Base-by-base conservation (phyloP, 257 asterid species). In the Orobanche coerulescens region DNA sequence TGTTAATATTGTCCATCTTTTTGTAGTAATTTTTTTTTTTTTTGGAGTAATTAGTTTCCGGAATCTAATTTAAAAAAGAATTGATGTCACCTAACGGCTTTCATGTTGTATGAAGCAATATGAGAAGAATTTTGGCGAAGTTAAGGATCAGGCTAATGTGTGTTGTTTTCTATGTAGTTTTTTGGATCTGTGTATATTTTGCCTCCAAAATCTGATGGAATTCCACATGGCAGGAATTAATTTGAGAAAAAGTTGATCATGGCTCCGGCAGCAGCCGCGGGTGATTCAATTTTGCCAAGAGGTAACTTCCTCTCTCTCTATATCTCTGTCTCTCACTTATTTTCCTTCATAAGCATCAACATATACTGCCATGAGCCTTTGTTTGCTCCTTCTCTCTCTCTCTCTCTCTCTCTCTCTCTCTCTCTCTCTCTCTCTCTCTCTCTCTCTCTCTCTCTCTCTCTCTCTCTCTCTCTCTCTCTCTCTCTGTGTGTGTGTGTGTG, bases 201-300 rank as follows among this genome's bases (percentile, higher is more conserved):
- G 48, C 44, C 52, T 44, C 48, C 24, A 22, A 69, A 49, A 24
- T 55, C 39, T 37, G 62, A 72, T 62, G 37, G 46, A 26, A 61
- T 68, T 72, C 6, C 42, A 25, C 18, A 36, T 50, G 62, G 48
- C 73, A 71, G 81, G 72, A 52, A 62, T 54, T 58, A 52, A 62
- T 66, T 75, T 51, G 39, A 44, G 20, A 70, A 40, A 59, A 70
- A 66, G 56, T 54, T 42, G 76, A 64, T 62, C 58, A 81, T 81
- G 88, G 81, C 81, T 15, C 79, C 80, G 57, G 67, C 73, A 33
- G 58, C 64, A 28, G 67, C 74, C 6, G 58, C 77, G 31, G 74
- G 26, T 22, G 82, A 75, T 66, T 78, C 81, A 39, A 78, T 81
- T 56, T 78, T 74, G 64, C 85, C 88, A 0, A 77, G 82, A 79